Evolutionary conservation across 441 rosid species (phyloP), one percentile per base, ranked within the genome.

Genomic region (Pelargonium cotyledonis): DNA sequence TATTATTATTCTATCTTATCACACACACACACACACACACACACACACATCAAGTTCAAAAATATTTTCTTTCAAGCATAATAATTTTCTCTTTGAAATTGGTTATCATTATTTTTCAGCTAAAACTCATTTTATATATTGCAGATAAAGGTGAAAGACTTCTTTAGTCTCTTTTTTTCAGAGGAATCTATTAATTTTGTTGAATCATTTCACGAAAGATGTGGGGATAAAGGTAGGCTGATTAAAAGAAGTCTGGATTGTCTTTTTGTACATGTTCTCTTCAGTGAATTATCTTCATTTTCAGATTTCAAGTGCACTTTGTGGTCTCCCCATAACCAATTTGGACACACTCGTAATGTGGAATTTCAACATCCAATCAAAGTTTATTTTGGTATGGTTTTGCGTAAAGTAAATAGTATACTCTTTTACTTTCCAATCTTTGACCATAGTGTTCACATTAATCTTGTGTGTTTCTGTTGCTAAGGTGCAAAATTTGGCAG

Each of bases 351-450:
- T 16, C 98, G 99, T 76, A 81, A 84, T 31, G 80, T 88, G 68
- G 88, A 88, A 70, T 95, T 92, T 87, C 93, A 87, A 63, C 99
- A 92, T 85, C 98, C 97, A 23, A 92, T 92, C 75, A 92, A 90
- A 85, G 74, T 95, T 49, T 95, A 92, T 80, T 84, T 92, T 80
- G 99, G 99, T 95, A 88, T 71, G 81, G 35, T 58, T 46, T 46
- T 78, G 35, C 49, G 47, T 53, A 53, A 16, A 53, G 19, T 5
- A 53, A 53, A 53, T 53, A 53, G n/a, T 53, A 5, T 15, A 18
- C 2, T 53, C 41, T 53, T 53, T 53, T 16, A 7, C 16, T 53
- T 53, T 14, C 5, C 8, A n/a, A 53, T 53, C 15, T 53, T 49
- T 53, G 16, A 53, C 19, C 19, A 15, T 53, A 53, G 1, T 15